A percentile compares a stretch with the other conserved stretches of the same genome.
These are phyloP conservation scores for Neurospora sp. DNA, from an alignment of 495 filamentous ascomycete genomes.

Conservation along the genomic window DNA sequence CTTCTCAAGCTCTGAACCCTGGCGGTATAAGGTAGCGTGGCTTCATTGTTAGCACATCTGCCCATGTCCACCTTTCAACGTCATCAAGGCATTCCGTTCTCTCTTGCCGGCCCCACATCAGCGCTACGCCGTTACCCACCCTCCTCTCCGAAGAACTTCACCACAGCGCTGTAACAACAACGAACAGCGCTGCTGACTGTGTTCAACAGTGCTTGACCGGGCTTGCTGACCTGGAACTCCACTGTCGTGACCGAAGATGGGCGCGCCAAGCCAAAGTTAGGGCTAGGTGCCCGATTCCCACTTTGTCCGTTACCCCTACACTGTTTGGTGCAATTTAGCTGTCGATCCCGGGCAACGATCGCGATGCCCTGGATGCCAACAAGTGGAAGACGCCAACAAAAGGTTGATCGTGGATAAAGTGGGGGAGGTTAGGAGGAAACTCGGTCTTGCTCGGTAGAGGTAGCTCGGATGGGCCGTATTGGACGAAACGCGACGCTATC, in stretches of 20 bases:
- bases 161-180: not conserved
- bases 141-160: not conserved
- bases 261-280: not conserved
- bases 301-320: not conserved
- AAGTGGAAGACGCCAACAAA: not conserved
- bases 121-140: not conserved
- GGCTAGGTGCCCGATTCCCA: not conserved
- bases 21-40: not conserved
- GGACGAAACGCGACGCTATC: not conserved
- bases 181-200: not conserved
- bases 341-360: not conserved
- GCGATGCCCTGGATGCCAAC: not conserved
- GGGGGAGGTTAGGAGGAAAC: not conserved
- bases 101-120: not conserved
- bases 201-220: not conserved
- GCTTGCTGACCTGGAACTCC: not conserved
- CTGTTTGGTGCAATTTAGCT: not conserved
- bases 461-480: not conserved
- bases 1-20: not conserved
- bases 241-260: not conserved
- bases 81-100: not conserved
- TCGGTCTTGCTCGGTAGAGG: not conserved
- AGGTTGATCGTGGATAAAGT: not conserved
- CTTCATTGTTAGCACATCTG: not conserved
- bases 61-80: not conserved